Evolutionary conservation across 2,329 filamentous ascomycete species (phyloP), one percentile per base, ranked within the genome.

Genomic region (Trichophyton mentagrophytes): DNA sequence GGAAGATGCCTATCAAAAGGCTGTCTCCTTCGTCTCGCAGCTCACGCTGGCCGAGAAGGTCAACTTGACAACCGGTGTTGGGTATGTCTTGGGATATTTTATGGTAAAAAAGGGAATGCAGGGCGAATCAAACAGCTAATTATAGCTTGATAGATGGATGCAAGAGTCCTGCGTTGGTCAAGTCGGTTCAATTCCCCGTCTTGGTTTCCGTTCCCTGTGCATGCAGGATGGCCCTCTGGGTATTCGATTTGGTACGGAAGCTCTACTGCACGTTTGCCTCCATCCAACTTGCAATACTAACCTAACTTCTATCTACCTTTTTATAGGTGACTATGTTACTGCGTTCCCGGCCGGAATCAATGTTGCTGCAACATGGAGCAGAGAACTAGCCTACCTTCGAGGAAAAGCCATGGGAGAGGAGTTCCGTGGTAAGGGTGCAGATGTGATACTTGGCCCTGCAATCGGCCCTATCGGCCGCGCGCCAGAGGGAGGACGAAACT

Each of bases 21-120:
- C 91, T 0, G 84, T 82, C 66, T 82, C 80, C 2, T 92, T 96
- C 68, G 90, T 96, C 53, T 87, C 86, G 8, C 85, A 90, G 70
- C 76, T 96, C 74, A 95, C 90, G 0, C 79, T 96, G 40, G 70
- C 85, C 9, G 91, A 96, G 73, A 96, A 96, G 77, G 90, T 97
- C 73, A 97, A 97, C 73, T 73, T 99, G 65, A 97, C 92, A 2
- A 96, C 91, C 0, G 92, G 92, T 72, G 83, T 87, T 65, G 90
- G 90, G 82, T 92, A 76, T 72, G 84, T 76, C 66, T 47, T 22
- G n/a, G 44, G 9, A 22, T 3, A 7, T 3, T 20, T 20, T 4
- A 5, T n/a, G 15, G n/a, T 30, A 6, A 30, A 30, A 30, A 22
- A 8, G 7, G 15, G n/a, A 20, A 46, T 7, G 42, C 42, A 46